phyloP scores from a whole-genome alignment of 1,139 yeast genomes.

The Wickerhamomyces sp. region DNA sequence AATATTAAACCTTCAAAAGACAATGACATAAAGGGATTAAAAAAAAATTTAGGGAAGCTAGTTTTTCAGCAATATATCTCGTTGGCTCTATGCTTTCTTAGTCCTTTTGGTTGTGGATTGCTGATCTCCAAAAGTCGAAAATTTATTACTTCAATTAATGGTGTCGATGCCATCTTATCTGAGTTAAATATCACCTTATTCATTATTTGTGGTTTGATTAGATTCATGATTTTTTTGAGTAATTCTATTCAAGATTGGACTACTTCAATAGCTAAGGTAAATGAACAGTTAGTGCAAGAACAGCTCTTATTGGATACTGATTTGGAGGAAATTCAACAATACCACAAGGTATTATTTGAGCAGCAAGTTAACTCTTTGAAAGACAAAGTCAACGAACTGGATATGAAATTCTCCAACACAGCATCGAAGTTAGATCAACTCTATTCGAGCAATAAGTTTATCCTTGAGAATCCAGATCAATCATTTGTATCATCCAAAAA shows the following conservation, averaged over 20 bases:
- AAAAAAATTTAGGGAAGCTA: not conserved
- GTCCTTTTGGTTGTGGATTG: constrained; percentile 8
- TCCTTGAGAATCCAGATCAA: constrained; percentile 8
- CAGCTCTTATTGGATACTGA: no score
- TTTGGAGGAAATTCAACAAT: no score
- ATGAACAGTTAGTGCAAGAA: not conserved
- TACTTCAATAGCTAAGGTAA: constrained; percentile 1
- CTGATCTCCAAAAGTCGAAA: not conserved
- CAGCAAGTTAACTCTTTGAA: not conserved
- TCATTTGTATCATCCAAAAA: constrained; percentile 12
- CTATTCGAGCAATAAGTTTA: constrained; percentile 11
- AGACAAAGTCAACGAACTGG: not conserved
- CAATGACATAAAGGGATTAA: not conserved
- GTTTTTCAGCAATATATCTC: constrained; percentile 2
- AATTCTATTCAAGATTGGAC: constrained; percentile 5
- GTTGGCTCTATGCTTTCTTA: constrained; percentile 1
- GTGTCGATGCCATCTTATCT: constrained; percentile 5
- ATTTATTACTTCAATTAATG: constrained; percentile 3
- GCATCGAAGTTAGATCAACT: constrained; percentile 8
- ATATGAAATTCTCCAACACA: not conserved
- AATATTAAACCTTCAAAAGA: not conserved
- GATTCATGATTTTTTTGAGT: constrained; percentile 3
- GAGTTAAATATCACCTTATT: constrained; percentile 9
- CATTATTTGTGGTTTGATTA: constrained; percentile 3
- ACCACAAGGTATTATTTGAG: not conserved